phyloP scores from a whole-genome alignment of 306 rosid genomes.

The Medicago truncatula region DNA sequence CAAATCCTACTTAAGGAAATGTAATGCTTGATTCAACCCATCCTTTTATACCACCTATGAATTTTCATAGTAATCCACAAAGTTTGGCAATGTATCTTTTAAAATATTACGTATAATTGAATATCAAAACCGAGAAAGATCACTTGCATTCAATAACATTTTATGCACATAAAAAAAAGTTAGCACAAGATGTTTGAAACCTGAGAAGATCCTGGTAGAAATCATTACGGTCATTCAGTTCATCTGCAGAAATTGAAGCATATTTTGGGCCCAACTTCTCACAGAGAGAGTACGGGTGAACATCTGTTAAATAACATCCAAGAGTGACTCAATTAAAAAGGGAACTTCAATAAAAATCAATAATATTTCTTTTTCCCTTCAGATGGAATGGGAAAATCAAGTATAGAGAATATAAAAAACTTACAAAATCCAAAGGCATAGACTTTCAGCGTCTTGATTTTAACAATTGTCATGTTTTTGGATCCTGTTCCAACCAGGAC shows the following conservation, averaged over 20 bases:
- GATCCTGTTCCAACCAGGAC: conserved; percentile 95
- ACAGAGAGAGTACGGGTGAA: conserved; percentile 81
- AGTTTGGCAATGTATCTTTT: conserved; percentile 13
- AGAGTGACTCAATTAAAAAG: conserved; percentile 24
- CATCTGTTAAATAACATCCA: conserved; percentile 56
- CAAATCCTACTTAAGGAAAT: conserved; percentile 29
- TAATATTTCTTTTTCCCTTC: background rate
- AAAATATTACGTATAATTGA: conserved; percentile 8
- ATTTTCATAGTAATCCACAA: background rate
- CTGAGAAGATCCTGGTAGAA: conserved; percentile 94
- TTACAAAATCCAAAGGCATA: conserved; percentile 99
- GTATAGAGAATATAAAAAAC: conserved; percentile 49
- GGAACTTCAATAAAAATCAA: conserved; percentile 25
- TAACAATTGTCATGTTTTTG: conserved; percentile 77
- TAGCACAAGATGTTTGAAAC: conserved; percentile 49
- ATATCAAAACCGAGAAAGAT: conserved; percentile 22
- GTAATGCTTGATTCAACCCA: conserved; percentile 8
- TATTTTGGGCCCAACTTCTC: conserved; percentile 91
- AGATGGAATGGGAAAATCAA: conserved; percentile 27
- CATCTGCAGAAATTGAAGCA: conserved; percentile 70
- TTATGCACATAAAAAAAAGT: conserved; percentile 6
- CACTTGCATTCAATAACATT: conserved; percentile 16
- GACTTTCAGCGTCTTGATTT: conserved; percentile 80
- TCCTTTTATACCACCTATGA: background rate
- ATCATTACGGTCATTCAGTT: conserved; percentile 60